Evolutionary conservation across 192 early-diverging fungal species (phyloP).

Genomic region (Pilobolus umbonatus): DNA sequence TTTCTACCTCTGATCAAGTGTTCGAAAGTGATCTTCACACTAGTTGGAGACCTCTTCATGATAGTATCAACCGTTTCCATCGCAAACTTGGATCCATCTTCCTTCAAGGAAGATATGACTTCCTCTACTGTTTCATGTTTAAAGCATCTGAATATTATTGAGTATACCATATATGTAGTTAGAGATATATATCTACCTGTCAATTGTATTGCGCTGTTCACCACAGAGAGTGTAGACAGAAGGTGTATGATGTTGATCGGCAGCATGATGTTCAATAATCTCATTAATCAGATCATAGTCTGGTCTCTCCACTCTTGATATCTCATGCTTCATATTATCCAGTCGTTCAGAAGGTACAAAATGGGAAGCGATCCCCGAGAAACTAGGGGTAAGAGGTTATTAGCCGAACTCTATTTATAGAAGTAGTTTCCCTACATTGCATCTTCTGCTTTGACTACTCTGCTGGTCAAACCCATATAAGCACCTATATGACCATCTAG

Average conservation of each 20-base stretch:
- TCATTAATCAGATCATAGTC: conserved; percentile 78
- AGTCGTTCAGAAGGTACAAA: conserved; percentile 86
- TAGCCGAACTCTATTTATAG: neutral
- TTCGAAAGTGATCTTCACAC: conserved; percentile 82
- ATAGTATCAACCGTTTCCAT: conserved; percentile 59
- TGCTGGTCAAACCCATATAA: conserved; percentile 86
- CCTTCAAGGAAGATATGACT: conserved; percentile 76
- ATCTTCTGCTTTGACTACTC: conserved; percentile 72
- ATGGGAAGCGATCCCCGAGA: conserved; percentile 97
- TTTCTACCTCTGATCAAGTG: conserved; percentile 69
- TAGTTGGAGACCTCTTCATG: conserved; percentile 71
- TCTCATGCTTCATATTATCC: conserved; percentile 68
- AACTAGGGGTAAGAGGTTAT: neutral
- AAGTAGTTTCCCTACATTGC: conserved; percentile 56
- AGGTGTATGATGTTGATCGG: conserved; percentile 43
- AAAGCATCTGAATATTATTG: conserved; percentile 57
- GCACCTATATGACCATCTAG: conserved; percentile 91
- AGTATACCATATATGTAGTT: neutral
- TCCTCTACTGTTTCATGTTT: conserved; percentile 74
- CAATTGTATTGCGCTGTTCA: conserved; percentile 59
- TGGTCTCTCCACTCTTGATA: conserved; percentile 74
- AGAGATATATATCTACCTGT: conserved; percentile 8
- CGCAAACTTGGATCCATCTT: conserved; percentile 71
- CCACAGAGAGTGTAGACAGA: conserved; percentile 35
- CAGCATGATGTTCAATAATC: conserved; percentile 88